These are phyloP conservation scores for Malassezia furfur DNA, from an alignment of 1,284 basidiomycete species.

Conservation along the genomic window DNA sequence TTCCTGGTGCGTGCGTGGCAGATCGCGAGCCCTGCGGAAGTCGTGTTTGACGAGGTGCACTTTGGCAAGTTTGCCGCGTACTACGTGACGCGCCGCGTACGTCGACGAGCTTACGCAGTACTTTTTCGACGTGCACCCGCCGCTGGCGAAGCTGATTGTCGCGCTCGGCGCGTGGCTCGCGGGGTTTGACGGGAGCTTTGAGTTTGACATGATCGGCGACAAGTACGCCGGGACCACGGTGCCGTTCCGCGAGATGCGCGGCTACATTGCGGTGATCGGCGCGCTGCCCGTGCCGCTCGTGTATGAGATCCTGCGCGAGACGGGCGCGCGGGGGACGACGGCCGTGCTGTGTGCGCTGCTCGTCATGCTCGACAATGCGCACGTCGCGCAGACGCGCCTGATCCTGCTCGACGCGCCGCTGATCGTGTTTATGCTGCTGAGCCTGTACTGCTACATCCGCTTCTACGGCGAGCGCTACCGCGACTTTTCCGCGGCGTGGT, in stretches of 20 bases:
- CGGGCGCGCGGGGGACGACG: conserved; percentile 81
- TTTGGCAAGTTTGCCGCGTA: conserved; percentile 48
- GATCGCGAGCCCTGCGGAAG: conserved; percentile 34
- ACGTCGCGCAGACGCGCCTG: conserved; percentile 85
- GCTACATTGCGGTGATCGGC: conserved; percentile 80
- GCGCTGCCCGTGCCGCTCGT: conserved; percentile 80
- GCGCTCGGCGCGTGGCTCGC: conserved; percentile 90
- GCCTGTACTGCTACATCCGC: conserved; percentile 86
- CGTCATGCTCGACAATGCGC: conserved; percentile 91
- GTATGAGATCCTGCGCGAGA: conserved; percentile 94
- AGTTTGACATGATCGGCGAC: conserved; percentile 91
- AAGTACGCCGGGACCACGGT: conserved; percentile 76
- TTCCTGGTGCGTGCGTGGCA: conserved; percentile 27
- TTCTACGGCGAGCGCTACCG: conserved; percentile 89
- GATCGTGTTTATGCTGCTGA: conserved; percentile 89
- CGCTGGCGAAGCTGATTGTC: conserved; percentile 52
- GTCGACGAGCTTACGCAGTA: conserved; percentile 57
- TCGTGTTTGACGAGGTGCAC: conserved; percentile 48
- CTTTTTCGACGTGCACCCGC: conserved; percentile 99
- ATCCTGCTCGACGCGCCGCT: conserved; percentile 90
- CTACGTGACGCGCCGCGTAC: conserved; percentile 37
- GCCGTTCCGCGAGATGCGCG: conserved; percentile 86
- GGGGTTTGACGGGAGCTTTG: conserved; percentile 86
- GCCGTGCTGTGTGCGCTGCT: conserved; percentile 76
- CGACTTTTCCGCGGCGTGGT: conserved; percentile 58